Percentiles rank a stretch among this genome's conserved stretches.
Conservation (phyloP, 192 early-diverging fungal species). For the Coemansia sp. region DNA sequence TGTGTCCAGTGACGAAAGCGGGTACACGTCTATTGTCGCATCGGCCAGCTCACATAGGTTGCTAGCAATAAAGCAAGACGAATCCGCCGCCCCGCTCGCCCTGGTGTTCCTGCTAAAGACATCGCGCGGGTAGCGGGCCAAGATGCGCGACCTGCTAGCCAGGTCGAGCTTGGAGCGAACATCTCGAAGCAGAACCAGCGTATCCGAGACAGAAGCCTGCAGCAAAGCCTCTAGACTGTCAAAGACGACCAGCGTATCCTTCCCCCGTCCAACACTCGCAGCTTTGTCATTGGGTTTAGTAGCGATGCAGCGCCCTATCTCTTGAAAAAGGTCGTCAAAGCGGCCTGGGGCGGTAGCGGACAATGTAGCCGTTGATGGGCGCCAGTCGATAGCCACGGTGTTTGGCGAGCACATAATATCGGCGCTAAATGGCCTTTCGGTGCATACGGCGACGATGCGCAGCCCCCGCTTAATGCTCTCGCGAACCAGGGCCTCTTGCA, state of each 20-base stretch:
- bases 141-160: conserved; percentile 14
- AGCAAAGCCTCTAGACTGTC: conserved; percentile 42
- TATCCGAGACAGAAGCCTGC: conserved; percentile 13
- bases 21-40: conserved; percentile 35
- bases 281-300: background rate
- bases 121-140: conserved; percentile 40
- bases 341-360: background rate
- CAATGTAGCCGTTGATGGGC: conserved; percentile 1
- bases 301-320: background rate
- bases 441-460: conserved; percentile 22
- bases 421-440: conserved; percentile 17
- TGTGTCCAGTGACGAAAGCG: conserved; percentile 21
- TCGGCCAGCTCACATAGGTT: conserved; percentile 25
- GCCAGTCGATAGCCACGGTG: conserved; percentile 16
- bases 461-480: conserved; percentile 29
- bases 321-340: background rate
- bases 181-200: conserved; percentile 30
- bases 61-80: background rate
- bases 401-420: conserved; percentile 18
- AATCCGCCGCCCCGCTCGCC: background rate
- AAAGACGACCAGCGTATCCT: conserved; percentile 10
- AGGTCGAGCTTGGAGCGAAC: conserved; percentile 11
- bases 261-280: background rate
- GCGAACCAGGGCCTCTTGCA: conserved; percentile 38
- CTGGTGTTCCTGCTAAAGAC: background rate